Conservation (phyloP, 257 asterid species). For the Leonotis leonurus region DNA sequence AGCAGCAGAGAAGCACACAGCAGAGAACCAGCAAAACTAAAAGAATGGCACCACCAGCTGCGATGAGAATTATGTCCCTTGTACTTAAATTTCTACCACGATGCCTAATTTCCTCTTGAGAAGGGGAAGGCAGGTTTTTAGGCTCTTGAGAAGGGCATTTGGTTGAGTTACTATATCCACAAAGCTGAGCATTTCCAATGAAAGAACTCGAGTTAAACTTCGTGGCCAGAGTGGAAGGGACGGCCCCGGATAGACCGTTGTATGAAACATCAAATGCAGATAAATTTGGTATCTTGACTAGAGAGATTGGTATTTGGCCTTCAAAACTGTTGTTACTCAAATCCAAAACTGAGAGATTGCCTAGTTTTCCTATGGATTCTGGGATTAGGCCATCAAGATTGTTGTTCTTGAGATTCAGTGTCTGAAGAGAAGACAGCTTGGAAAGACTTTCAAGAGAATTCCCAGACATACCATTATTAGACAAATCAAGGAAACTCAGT, state of each 20-base stretch:
- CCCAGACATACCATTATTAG: conserved; percentile 40
- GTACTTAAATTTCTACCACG: conserved; percentile 27
- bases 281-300: conserved; percentile 33
- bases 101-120: conserved; percentile 13
- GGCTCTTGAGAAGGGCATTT: conserved; percentile 53
- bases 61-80: conserved; percentile 40
- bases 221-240: conserved; percentile 49
- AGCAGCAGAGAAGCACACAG: conserved; percentile 36
- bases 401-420: conserved; percentile 42
- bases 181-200: conserved; percentile 58
- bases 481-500: conserved; percentile 43
- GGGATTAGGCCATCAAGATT: conserved; percentile 42
- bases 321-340: conserved; percentile 42
- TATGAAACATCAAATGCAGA: conserved; percentile 60
- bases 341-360: conserved; percentile 39
- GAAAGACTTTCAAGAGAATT: conserved; percentile 35
- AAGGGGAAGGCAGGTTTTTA: conserved; percentile 32
- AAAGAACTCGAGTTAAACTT: conserved; percentile 64
- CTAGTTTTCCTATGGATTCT: conserved; percentile 24
- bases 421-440: conserved; percentile 34
- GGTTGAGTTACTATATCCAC: conserved; percentile 60
- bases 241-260: conserved; percentile 69
- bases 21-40: conserved; percentile 21
- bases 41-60: conserved; percentile 35
- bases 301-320: conserved; percentile 51